Percentiles rank a stretch among this genome's conserved stretches.
Evolutionary conservation across 805 yeast genomes (phyloP).

Genomic region (Candida taoyuanica): DNA sequence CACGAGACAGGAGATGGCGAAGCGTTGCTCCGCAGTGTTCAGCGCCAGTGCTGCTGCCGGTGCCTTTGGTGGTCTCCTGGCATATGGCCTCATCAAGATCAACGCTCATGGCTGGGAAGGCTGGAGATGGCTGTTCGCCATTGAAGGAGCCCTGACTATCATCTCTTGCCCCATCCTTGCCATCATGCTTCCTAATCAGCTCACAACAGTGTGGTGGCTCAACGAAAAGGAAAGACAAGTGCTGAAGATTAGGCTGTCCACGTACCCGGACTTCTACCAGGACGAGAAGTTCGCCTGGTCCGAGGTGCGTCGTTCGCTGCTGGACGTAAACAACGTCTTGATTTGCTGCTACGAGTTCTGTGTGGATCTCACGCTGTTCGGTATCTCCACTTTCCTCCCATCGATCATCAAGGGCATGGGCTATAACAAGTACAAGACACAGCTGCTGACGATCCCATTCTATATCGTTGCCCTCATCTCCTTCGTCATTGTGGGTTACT

Average conservation of each 20-base stretch:
- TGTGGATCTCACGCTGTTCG: constrained; percentile 38
- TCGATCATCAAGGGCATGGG: constrained; percentile 42
- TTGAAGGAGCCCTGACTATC: constrained; percentile 44
- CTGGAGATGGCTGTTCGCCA: constrained; percentile 48
- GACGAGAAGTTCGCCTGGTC: constrained; percentile 35
- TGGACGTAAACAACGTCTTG: constrained; percentile 34
- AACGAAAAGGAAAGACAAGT: constrained; percentile 36
- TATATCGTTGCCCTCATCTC: constrained; percentile 33
- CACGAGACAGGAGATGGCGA: constrained; percentile 44
- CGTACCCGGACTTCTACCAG: constrained; percentile 32
- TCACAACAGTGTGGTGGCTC: constrained; percentile 36
- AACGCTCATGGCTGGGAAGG: constrained; percentile 37
- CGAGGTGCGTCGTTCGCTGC: constrained; percentile 33
- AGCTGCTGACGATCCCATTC: constrained; percentile 41
- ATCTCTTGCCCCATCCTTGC: constrained; percentile 33
- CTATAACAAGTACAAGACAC: constrained; percentile 36
- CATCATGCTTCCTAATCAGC: constrained; percentile 36
- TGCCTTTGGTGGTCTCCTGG: constrained; percentile 53
- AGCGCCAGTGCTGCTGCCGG: constrained; percentile 33
- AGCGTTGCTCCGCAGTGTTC: constrained; percentile 32
- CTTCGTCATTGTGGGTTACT: constrained; percentile 30
- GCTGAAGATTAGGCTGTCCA: constrained; percentile 31
- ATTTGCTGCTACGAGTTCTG: constrained; percentile 41
- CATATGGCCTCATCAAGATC: constrained; percentile 41
- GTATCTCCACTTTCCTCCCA: constrained; percentile 42